A percentile compares a stretch with the other conserved stretches of the same genome.
phyloP scores from a whole-genome alignment of 768 basidiomycete species.

The Mycena maculata region DNA sequence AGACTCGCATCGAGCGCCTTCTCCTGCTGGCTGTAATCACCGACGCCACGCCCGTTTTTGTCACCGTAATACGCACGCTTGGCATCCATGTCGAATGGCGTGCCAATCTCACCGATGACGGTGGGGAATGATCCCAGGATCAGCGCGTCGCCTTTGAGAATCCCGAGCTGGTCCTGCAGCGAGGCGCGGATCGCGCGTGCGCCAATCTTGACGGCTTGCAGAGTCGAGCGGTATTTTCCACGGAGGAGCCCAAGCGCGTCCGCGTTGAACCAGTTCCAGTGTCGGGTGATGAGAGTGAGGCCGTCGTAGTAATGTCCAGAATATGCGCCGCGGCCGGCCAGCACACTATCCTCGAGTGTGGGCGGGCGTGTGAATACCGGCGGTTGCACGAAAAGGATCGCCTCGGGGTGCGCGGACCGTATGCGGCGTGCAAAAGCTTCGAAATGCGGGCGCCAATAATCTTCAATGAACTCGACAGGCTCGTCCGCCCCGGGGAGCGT shows the following conservation, averaged over 20 bases:
- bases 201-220: constrained; percentile 87
- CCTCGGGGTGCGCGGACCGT: constrained; percentile 76
- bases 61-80: constrained; percentile 84
- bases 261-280: constrained; percentile 96
- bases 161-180: constrained; percentile 84
- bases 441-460: constrained; percentile 86
- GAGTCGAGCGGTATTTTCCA: constrained; percentile 75
- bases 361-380: constrained; percentile 92
- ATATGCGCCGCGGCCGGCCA: constrained; percentile 76
- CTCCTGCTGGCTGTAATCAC: constrained; percentile 83
- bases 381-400: constrained; percentile 91
- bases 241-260: constrained; percentile 94
- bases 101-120: constrained; percentile 95
- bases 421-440: constrained; percentile 66
- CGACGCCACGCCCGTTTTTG: constrained; percentile 60
- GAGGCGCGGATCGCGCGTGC: constrained; percentile 83
- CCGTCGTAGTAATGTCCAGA: constrained; percentile 96
- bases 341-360: constrained; percentile 60
- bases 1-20: constrained; percentile 89
- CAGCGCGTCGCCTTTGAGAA: constrained; percentile 78
- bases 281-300: constrained; percentile 89
- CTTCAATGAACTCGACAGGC: constrained; percentile 74
- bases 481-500: constrained; percentile 53
- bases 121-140: constrained; percentile 84
- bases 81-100: constrained; percentile 93